Evolutionary conservation across 2,329 filamentous ascomycete species (phyloP).

Genomic region (Aspergillus awamori): DNA sequence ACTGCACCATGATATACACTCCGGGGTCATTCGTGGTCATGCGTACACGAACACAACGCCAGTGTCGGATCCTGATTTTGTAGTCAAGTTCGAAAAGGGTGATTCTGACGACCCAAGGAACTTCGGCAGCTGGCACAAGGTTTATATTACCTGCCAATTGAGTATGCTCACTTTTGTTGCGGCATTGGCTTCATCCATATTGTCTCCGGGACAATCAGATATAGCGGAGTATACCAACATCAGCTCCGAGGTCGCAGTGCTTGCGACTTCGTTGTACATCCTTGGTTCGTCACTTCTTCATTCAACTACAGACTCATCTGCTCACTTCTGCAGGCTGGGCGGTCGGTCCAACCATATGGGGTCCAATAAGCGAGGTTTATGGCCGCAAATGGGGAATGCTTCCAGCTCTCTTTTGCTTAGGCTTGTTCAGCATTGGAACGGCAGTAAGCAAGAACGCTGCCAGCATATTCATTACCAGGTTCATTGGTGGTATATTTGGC

Average conservation of each 20-base stretch:
- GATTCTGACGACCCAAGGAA: constrained; percentile 49
- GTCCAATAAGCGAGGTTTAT: constrained; percentile 49
- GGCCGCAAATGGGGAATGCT: constrained; percentile 50
- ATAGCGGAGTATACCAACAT: constrained; percentile 49
- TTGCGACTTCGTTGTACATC: constrained; percentile 40
- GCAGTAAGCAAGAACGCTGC: constrained; percentile 43
- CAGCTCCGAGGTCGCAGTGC: constrained; percentile 40
- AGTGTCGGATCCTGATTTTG: background rate
- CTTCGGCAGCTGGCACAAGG: constrained; percentile 48
- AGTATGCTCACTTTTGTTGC: constrained; percentile 54
- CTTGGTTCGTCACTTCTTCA: constrained; percentile 50
- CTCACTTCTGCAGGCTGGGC: constrained; percentile 21
- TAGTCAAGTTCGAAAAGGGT: background rate
- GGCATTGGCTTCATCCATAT: constrained; percentile 54
- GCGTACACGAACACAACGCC: background rate
- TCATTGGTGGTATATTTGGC: constrained; percentile 51
- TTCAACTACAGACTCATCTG: background rate
- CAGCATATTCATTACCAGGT: constrained; percentile 46
- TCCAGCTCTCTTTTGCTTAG: constrained; percentile 46
- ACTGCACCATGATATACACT: too few species aligned
- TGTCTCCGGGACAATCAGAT: constrained; percentile 48
- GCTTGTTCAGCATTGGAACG: constrained; percentile 51
- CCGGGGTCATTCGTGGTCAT: background rate
- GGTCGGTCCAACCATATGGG: constrained; percentile 45
- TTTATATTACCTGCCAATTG: constrained; percentile 52